Evolutionary conservation across 176 grass and related monocot genomes (phyloP), one percentile per base, ranked within the genome.

Genomic region (Eragrostis curvula): DNA sequence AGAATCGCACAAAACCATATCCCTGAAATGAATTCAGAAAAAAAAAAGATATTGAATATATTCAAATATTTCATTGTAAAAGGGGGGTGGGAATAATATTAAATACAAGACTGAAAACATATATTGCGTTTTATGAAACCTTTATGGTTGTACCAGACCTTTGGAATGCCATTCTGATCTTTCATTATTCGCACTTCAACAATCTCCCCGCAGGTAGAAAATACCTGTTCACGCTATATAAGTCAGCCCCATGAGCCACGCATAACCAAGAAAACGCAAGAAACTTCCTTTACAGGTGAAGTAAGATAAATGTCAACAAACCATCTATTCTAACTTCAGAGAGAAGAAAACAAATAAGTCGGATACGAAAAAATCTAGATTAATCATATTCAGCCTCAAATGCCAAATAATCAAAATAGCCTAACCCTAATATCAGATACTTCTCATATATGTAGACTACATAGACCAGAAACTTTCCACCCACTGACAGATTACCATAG

Each of bases 1-100:
- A 45, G 84, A 91, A 97, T 52, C 94, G 28, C 23, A 97, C 94
- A 73, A 97, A 97, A 51, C 91, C 92, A 84, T 87, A 97, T 83
- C 94, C 94, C 94, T 97, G 73, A 79, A 52, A 84, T 47, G 12
- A 75, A 50, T 71, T 85, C n/a, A 50, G 12, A 49, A 27, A 66
- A 49, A 27, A 66, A 74, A 78, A 40, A 17, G 40, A 39, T 12
- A 12, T 64, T 28, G 24, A 4, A 21, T 25, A 70, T 50, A 47
- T 29, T 39, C 14, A 7, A 30, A 49, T 40, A 51, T 45, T 69
- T 66, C 63, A 27, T 56, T 9, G 49, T 40, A 66, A 65, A 79
- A n/a, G n/a, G n/a, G n/a, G 21, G 42, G 15, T 5, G 9, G 13
- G 30, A 20, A 13, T 17, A 1, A 5, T 3, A 70, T 16, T 42